phyloP scores from a whole-genome alignment of 2,329 filamentous ascomycete species.

The Dendryphion nanum region DNA sequence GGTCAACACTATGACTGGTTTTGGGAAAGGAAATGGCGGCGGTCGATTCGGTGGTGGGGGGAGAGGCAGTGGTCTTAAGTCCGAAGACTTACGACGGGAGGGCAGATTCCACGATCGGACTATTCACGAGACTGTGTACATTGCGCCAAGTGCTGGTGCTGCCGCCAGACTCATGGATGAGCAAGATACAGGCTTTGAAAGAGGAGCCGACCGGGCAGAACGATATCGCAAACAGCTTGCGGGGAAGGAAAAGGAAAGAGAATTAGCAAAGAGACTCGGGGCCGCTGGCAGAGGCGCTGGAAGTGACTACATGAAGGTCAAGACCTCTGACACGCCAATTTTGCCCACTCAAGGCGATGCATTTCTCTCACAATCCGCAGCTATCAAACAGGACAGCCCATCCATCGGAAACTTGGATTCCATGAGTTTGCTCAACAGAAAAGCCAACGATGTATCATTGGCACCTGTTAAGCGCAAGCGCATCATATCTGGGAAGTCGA shows the following conservation, averaged over 20 bases:
- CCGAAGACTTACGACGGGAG: constrained; percentile 28
- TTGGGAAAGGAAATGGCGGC: constrained; percentile 32
- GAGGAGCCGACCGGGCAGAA: constrained; percentile 62
- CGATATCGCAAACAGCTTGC: constrained; percentile 63
- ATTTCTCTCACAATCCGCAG: constrained; percentile 3
- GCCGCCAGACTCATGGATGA: constrained; percentile 66
- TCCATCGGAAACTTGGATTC: constrained; percentile 24
- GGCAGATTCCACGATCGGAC: constrained; percentile 55
- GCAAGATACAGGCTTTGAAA: constrained; percentile 44
- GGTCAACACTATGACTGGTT: constrained; percentile 67
- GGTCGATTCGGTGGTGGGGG: constrained; percentile 25
- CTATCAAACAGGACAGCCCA: constrained; percentile 14
- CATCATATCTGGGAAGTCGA: constrained; percentile 29
- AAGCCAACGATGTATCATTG: constrained; percentile 43
- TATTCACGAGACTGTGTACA: constrained; percentile 52
- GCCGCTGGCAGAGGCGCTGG: constrained; percentile 64
- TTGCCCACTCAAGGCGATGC: constrained; percentile 17
- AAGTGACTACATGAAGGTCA: constrained; percentile 64
- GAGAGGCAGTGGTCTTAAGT: constrained; percentile 20
- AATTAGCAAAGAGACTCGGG: constrained; percentile 67
- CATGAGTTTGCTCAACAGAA: constrained; percentile 46
- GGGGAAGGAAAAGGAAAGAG: constrained; percentile 68
- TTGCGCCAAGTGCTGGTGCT: constrained; percentile 44
- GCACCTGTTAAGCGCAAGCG: constrained; percentile 46
- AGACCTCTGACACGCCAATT: constrained; percentile 17